These are phyloP conservation scores for Metschnikowia baotianmanensis DNA, from an alignment of 805 yeast species.

Conservation along the genomic window DNA sequence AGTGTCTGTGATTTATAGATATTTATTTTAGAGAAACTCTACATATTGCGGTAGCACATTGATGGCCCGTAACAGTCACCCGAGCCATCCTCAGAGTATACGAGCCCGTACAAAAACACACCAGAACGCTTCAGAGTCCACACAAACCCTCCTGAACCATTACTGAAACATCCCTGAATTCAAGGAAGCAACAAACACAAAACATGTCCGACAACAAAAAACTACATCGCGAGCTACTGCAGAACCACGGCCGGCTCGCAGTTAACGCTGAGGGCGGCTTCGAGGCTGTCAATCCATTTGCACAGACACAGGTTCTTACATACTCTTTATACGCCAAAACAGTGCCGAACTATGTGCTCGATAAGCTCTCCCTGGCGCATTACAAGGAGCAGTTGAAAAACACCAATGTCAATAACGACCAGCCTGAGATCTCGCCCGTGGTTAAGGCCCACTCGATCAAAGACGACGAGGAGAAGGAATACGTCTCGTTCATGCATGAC, in stretches of 20 bases:
- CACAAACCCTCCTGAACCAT: too few species aligned
- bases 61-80: too few species aligned
- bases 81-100: too few species aligned
- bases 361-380: constrained; percentile 46
- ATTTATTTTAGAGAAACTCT: too few species aligned
- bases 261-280: constrained; percentile 12
- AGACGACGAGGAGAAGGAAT: constrained; percentile 31
- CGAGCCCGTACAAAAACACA: too few species aligned
- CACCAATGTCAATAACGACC: constrained; percentile 27
- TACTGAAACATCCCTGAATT: too few species aligned
- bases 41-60: too few species aligned
- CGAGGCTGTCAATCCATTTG: constrained; percentile 25
- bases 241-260: constrained; percentile 7
- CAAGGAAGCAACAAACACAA: too few species aligned
- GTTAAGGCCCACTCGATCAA: constrained; percentile 11
- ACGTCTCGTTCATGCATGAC: constrained; percentile 36
- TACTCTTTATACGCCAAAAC: constrained; percentile 37
- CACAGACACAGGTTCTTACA: constrained; percentile 25
- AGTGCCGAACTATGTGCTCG: constrained; percentile 65
- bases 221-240: constrained; percentile 6
- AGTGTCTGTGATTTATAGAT: too few species aligned
- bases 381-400: constrained; percentile 36
- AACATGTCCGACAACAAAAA: constrained; percentile 9
- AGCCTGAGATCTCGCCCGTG: constrained; percentile 12
- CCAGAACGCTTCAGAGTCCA: too few species aligned